Percentiles rank a stretch among this genome's conserved stretches.
Conservation (phyloP, 129 eudicot genomes). For the Chrysanthemum makinoi region DNA sequence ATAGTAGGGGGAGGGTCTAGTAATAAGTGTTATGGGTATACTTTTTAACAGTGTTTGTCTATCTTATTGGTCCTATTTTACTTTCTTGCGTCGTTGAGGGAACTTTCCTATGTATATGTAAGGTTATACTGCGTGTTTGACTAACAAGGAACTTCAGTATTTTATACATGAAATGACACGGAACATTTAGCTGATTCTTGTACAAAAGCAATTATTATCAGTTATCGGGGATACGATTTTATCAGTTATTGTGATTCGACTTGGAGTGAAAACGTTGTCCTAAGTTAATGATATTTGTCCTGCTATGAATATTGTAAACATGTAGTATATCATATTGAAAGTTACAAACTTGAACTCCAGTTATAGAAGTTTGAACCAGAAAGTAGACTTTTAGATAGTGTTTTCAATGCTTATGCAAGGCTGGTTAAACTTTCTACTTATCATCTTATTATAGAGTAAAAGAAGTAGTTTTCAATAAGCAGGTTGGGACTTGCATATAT, state of each 20-base stretch:
- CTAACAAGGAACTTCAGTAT: not conserved
- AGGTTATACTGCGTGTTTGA: not conserved
- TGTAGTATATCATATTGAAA: not conserved
- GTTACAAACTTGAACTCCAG: not conserved
- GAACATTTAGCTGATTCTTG: too few relatives aligned
- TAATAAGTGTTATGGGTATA: conserved; percentile 9
- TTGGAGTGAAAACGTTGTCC: too few relatives aligned
- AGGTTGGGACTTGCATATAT: too few relatives aligned
- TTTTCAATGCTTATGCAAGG: not conserved
- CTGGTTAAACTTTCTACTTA: too few relatives aligned
- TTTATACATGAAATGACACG: too few relatives aligned
- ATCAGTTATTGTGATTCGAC: too few relatives aligned
- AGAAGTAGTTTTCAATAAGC: too few relatives aligned
- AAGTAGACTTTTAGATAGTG: not conserved
- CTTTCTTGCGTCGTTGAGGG: not conserved
- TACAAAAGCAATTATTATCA: too few relatives aligned
- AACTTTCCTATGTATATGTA: not conserved
- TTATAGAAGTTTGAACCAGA: not conserved
- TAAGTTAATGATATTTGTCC: not conserved
- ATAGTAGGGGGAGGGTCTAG: not conserved
- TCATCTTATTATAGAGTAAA: too few relatives aligned
- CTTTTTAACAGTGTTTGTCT: not conserved
- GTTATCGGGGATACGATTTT: too few relatives aligned
- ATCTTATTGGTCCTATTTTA: not conserved
- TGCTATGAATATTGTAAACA: not conserved